These are phyloP conservation scores for Dactylellina drechsleri DNA, from an alignment of 2,329 filamentous ascomycete genomes.

Conservation along the genomic window DNA sequence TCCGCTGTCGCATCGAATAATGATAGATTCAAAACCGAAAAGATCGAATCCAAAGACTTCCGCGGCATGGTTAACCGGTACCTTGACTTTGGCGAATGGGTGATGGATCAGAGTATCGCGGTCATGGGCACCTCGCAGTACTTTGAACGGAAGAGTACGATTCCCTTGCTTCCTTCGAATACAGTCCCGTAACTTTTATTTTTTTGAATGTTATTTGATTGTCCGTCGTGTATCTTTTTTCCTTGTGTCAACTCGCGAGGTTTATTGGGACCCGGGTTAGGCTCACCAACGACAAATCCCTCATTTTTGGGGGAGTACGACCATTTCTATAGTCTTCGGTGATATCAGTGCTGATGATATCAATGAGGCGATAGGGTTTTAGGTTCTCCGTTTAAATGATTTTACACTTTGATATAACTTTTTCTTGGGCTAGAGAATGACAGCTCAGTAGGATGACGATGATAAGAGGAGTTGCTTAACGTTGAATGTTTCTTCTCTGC, in stretches of 20 bases:
- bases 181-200: neutral
- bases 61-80: constrained; percentile 81
- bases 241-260: constrained; percentile 24
- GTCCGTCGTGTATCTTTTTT: neutral
- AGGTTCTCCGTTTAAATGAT: constrained; percentile 9
- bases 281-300: constrained; percentile 17
- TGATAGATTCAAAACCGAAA: constrained; percentile 84
- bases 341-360: constrained; percentile 52
- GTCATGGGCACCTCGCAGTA: constrained; percentile 86
- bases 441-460: neutral
- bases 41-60: constrained; percentile 85
- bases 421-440: neutral
- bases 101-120: constrained; percentile 96
- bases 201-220: no score
- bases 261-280: neutral
- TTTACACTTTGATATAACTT: neutral
- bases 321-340: constrained; percentile 46
- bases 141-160: constrained; percentile 78
- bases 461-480: neutral
- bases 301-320: constrained; percentile 1
- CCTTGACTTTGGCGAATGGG: constrained; percentile 94
- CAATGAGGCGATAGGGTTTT: constrained; percentile 51
- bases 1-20: constrained; percentile 64
- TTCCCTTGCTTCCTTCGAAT: neutral
- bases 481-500: constrained; percentile 12